A percentile compares a stretch with the other conserved stretches of the same genome.
Conservation (phyloP, 495 filamentous ascomycete species). For the Penicillium turbatum region DNA sequence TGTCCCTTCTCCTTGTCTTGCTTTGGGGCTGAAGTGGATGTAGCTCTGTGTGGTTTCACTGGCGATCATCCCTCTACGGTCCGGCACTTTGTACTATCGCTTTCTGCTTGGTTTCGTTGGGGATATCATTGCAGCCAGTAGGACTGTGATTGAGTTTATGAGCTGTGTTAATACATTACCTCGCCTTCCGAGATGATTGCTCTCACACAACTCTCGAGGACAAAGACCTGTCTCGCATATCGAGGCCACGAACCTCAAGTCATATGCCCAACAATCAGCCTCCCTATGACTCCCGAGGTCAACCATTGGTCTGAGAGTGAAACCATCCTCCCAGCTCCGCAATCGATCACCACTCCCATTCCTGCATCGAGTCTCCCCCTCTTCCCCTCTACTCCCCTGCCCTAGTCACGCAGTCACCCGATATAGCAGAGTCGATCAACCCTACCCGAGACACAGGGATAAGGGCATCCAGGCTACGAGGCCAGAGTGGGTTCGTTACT, state of each 20-base stretch:
- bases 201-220: too few relatives aligned
- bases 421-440: neutral
- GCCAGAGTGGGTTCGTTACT: neutral
- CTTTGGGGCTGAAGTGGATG: neutral
- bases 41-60: neutral
- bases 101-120: too few relatives aligned
- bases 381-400: neutral
- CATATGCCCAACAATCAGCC: neutral
- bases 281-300: neutral
- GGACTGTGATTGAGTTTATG: too few relatives aligned
- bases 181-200: too few relatives aligned
- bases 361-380: neutral
- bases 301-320: neutral
- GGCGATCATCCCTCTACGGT: neutral
- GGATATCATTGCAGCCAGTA: too few relatives aligned
- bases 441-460: conserved; percentile 2
- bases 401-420: neutral
- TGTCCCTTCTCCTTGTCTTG: neutral
- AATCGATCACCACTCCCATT: neutral
- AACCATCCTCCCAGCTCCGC: neutral
- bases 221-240: neutral
- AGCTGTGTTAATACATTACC: too few relatives aligned
- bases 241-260: neutral
- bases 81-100: neutral
- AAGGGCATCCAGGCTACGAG: neutral